Percentiles rank a stretch among this genome's conserved stretches.
These are phyloP conservation scores for Geotrichum macrosporum DNA, from an alignment of 1,139 yeast species.

Conservation along the genomic window DNA sequence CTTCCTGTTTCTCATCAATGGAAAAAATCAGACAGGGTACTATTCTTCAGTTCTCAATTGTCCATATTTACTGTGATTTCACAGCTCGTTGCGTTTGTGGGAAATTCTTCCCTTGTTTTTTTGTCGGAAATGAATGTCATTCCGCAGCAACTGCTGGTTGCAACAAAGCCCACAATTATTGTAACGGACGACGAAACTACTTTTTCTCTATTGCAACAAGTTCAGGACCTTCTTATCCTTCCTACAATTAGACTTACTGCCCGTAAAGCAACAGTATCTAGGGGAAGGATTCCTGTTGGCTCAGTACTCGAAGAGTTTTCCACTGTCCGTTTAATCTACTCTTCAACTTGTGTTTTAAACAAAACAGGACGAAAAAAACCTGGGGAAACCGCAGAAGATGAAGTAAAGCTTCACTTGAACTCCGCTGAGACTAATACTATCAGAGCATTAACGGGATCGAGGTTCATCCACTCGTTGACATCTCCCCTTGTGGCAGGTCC, in stretches of 20 bases:
- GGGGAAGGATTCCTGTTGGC: slow-evolving; percentile 32
- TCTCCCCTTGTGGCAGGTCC: slow-evolving; percentile 36
- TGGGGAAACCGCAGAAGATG: slow-evolving; percentile 3
- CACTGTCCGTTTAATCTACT: slow-evolving; percentile 34
- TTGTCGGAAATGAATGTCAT: slow-evolving; percentile 30
- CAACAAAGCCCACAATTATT: slow-evolving; percentile 30
- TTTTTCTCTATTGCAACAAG: slow-evolving; percentile 28
- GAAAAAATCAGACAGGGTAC: slow-evolving; percentile 32
- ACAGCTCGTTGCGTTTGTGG: slow-evolving; percentile 36
- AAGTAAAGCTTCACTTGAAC: slow-evolving; percentile 27
- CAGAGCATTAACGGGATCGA: slow-evolving; percentile 38
- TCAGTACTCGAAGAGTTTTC: slow-evolving; percentile 29
- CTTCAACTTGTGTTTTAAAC: slow-evolving; percentile 24
- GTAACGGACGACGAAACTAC: slow-evolving; percentile 35
- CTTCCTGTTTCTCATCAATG: slow-evolving; percentile 35
- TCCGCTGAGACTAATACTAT: slow-evolving; percentile 33
- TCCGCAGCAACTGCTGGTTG: slow-evolving; percentile 29
- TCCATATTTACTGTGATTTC: slow-evolving; percentile 31
- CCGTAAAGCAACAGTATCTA: slow-evolving; percentile 24
- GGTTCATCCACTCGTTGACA: slow-evolving; percentile 35
- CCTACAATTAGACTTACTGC: slow-evolving; percentile 27
- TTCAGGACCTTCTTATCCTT: slow-evolving; percentile 23
- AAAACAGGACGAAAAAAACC: slow-evolving; percentile 11
- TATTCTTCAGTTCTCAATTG: slow-evolving; percentile 33
- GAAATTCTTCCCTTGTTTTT: slow-evolving; percentile 31